Evolutionary conservation across 2,329 filamentous ascomycete genomes (phyloP).

Genomic region (Rhytidhysteron rufulum): DNA sequence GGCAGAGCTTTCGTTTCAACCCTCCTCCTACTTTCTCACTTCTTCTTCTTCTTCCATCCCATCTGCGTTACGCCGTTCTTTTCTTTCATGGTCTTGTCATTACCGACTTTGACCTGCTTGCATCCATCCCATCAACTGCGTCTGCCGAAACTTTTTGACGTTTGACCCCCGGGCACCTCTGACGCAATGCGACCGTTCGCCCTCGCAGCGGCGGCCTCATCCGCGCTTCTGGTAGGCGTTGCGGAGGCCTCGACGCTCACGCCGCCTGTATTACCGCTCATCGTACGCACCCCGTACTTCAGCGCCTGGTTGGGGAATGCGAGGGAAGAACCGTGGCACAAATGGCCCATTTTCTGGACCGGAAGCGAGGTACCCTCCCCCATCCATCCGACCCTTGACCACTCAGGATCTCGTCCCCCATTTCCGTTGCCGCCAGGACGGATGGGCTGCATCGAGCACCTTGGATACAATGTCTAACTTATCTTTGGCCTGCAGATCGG

Average conservation of each 20-base stretch:
- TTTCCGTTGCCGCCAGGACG: too few relatives aligned
- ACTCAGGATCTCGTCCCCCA: too few relatives aligned
- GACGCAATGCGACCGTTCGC: constrained; percentile 24
- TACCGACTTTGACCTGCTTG: too few relatives aligned
- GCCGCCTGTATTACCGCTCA: constrained; percentile 50
- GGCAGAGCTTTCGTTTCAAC: too few relatives aligned
- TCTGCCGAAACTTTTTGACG: too few relatives aligned
- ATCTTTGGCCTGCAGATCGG: constrained; percentile 46
- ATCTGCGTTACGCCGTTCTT: too few relatives aligned
- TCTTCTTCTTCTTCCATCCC: too few relatives aligned
- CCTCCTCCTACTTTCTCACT: too few relatives aligned
- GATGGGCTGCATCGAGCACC: too few relatives aligned
- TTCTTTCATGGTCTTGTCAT: too few relatives aligned
- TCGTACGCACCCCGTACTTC: constrained; percentile 50
- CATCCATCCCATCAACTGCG: too few relatives aligned
- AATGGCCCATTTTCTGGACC: constrained; percentile 85
- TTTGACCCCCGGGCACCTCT: not conserved
- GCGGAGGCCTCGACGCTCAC: constrained; percentile 51
- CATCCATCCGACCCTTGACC: too few relatives aligned
- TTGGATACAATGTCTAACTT: constrained; percentile 11
- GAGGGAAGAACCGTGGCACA: constrained; percentile 70
- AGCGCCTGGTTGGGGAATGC: constrained; percentile 60
- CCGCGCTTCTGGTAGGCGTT: constrained; percentile 40
- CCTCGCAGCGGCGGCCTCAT: constrained; percentile 15
- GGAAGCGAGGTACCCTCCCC: constrained; percentile 54